Percentiles rank a stretch among this genome's conserved stretches.
These are phyloP conservation scores for Acanthamoeba rhysodes DNA, from an alignment of 208 protist species.

Conservation along the genomic window DNA sequence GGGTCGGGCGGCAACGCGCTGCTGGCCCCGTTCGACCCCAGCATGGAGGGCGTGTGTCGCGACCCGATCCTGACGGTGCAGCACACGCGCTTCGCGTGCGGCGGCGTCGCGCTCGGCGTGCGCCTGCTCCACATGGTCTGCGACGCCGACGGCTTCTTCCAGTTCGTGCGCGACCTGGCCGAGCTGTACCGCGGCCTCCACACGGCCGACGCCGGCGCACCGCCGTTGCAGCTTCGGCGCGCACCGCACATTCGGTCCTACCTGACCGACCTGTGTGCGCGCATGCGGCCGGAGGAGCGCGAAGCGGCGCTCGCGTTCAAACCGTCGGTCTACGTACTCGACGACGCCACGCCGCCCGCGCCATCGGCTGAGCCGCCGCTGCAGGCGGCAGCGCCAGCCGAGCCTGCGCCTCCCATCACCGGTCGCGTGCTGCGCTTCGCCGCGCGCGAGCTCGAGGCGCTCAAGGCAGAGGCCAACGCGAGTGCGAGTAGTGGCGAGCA, in stretches of 20 bases:
- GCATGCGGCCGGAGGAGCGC: conserved; percentile 61
- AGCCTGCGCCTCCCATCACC: not conserved
- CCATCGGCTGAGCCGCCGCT: not conserved
- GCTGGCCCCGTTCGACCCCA: conserved; percentile 66
- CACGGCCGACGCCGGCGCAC: not conserved
- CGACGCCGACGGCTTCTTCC: conserved; percentile 71
- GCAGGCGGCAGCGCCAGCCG: not conserved
- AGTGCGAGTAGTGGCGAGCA: not conserved
- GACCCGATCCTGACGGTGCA: conserved; percentile 70
- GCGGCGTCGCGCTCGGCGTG: conserved; percentile 69
- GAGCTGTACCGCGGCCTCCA: conserved; percentile 45
- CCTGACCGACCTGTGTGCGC: not conserved
- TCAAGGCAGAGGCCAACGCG: conserved; percentile 47
- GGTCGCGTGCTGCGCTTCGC: conserved; percentile 72
- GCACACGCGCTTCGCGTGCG: conserved; percentile 75
- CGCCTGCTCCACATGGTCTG: conserved; percentile 64
- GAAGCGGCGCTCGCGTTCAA: conserved; percentile 44
- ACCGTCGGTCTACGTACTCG: not conserved
- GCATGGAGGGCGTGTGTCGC: conserved; percentile 36
- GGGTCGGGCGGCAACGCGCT: conserved; percentile 54
- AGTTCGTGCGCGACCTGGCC: conserved; percentile 68
- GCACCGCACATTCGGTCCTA: conserved; percentile 69
- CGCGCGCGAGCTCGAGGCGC: conserved; percentile 26
- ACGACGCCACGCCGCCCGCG: not conserved
- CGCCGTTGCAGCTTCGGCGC: not conserved